Evolutionary conservation across 2,329 filamentous ascomycete species (phyloP).

Genomic region (Zarea fungicola): DNA sequence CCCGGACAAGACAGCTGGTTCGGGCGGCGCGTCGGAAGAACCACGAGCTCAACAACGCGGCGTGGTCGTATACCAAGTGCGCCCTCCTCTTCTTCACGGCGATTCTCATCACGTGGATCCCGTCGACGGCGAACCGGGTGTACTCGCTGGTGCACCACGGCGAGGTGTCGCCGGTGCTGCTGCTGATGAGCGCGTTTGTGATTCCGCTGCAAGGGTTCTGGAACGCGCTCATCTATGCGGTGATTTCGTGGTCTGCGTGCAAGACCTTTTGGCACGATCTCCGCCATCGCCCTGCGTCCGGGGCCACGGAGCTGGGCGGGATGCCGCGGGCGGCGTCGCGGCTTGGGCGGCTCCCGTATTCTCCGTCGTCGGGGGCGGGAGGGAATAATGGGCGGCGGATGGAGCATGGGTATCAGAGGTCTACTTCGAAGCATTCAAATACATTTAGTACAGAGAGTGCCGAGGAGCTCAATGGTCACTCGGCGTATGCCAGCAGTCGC

Average conservation of each 20-base stretch:
- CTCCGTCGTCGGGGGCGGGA: too few species aligned
- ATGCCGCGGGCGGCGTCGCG: too few species aligned
- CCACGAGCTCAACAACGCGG: constrained; percentile 56
- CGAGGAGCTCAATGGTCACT: too few species aligned
- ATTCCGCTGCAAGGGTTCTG: constrained; percentile 78
- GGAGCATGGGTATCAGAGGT: too few species aligned
- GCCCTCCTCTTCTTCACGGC: constrained; percentile 67
- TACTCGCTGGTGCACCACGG: constrained; percentile 59
- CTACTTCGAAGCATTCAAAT: too few species aligned
- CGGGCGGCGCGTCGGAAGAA: too few species aligned
- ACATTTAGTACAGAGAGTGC: too few species aligned
- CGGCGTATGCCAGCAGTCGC: too few species aligned
- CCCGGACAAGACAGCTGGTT: constrained; percentile 19
- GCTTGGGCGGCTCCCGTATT: too few species aligned
- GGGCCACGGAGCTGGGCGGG: too few species aligned
- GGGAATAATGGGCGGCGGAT: too few species aligned
- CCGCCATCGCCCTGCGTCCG: too few species aligned
- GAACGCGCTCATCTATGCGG: constrained; percentile 73
- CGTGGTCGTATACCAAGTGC: constrained; percentile 66
- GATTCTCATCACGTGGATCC: constrained; percentile 69
- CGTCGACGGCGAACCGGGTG: constrained; percentile 70
- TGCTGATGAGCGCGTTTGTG: constrained; percentile 66
- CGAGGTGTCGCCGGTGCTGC: constrained; percentile 51
- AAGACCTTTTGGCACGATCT: constrained; percentile 40
- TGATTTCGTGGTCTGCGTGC: constrained; percentile 62